Percentiles rank a stretch among this genome's conserved stretches.
Conservation (phyloP, 495 filamentous ascomycete genomes). For the Corynascus novoguineensis region DNA sequence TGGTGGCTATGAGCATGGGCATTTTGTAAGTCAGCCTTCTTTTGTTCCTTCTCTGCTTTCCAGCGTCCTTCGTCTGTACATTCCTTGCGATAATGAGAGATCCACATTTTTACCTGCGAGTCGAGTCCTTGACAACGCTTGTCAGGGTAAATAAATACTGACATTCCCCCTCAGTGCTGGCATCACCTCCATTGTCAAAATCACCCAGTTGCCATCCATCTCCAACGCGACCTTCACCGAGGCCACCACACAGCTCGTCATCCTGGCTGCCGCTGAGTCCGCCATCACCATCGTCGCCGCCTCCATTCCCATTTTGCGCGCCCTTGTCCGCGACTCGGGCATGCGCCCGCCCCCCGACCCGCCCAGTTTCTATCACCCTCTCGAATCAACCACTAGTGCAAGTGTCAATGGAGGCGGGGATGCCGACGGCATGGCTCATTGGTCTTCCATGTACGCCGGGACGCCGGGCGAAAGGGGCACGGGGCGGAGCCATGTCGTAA, state of each 20-base stretch:
- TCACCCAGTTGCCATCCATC: slow-evolving; percentile 28
- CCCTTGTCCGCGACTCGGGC: slow-evolving; percentile 27
- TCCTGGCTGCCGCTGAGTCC: slow-evolving; percentile 26
- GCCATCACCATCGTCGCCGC: slow-evolving; percentile 33
- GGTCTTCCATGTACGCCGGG: not conserved
- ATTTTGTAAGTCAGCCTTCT: slow-evolving; percentile 23
- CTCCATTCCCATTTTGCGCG: slow-evolving; percentile 30
- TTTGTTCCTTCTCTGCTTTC: not conserved
- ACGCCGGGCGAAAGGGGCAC: not conserved
- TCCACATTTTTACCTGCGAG: not conserved
- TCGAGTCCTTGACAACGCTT: not conserved
- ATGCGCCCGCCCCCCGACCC: slow-evolving; percentile 21
- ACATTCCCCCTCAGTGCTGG: not conserved
- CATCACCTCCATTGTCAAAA: slow-evolving; percentile 20
- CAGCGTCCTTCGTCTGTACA: not conserved
- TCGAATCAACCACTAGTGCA: no score
- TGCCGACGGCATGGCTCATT: no score
- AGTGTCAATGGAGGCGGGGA: no score
- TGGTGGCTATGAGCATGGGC: slow-evolving; percentile 38
- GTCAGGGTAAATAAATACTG: not conserved
- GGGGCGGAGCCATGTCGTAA: not conserved
- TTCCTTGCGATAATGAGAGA: no score
- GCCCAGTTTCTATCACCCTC: slow-evolving; percentile 16
- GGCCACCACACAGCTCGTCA: slow-evolving; percentile 24
- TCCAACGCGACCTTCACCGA: slow-evolving; percentile 24